A percentile compares a stretch with the other conserved stretches of the same genome.
phyloP scores from a whole-genome alignment of 192 early-diverging fungal species.

The Podila horticola region DNA sequence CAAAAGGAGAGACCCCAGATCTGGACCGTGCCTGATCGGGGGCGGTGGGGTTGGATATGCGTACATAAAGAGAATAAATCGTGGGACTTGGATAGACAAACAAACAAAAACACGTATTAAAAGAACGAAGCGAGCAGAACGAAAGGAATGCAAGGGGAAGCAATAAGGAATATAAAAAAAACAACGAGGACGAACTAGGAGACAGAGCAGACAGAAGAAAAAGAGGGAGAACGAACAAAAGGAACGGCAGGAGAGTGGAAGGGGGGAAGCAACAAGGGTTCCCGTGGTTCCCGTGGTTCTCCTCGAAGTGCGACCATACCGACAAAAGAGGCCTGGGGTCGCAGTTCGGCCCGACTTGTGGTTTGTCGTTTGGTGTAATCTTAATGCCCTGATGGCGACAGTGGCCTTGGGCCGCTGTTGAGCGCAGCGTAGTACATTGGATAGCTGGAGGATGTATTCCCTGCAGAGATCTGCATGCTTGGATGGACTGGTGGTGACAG shows the following conservation, averaged over 20 bases:
- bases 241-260: not conserved
- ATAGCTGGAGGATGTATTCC: slow-evolving; percentile 14
- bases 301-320: too few species aligned
- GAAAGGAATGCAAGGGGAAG: slow-evolving; percentile 10
- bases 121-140: not conserved
- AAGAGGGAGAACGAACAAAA: not conserved
- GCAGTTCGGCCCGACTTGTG: too few species aligned
- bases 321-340: too few species aligned
- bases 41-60: not conserved
- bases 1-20: too few species aligned
- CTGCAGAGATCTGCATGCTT: slow-evolving; percentile 1
- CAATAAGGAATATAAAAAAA: not conserved
- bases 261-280: not conserved
- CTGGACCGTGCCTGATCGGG: too few species aligned
- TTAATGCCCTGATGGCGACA: slow-evolving; percentile 30
- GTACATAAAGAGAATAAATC: not conserved
- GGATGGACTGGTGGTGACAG: slow-evolving; percentile 6
- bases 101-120: not conserved
- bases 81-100: not conserved
- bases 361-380: not conserved
- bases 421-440: slow-evolving; percentile 40
- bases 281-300: not conserved
- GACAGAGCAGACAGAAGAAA: not conserved
- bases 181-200: not conserved
- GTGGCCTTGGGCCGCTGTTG: slow-evolving; percentile 17